Base-by-base conservation (phyloP, 1,284 basidiomycete species). In the Ganoderma lingzhi region DNA sequence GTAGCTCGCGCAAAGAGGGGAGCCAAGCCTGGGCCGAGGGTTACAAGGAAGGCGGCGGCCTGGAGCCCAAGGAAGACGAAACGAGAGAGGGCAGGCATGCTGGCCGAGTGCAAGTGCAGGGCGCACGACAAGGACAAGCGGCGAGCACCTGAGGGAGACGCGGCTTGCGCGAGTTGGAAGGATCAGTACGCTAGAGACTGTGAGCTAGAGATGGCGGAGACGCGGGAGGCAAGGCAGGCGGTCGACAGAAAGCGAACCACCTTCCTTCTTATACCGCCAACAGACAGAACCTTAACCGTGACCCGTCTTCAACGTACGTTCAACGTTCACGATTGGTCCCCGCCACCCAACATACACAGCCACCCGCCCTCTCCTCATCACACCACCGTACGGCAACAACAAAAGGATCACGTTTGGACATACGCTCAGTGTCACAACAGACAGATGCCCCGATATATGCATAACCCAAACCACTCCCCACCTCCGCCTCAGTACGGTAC, bases 41-140 rank as follows among this genome's bases (percentile, higher is more conserved):
- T 69, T 51, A 81, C 76, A 65, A 83, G 75, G 70, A 87, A 74
- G 67, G 77, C 80, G 70, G 81, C 75, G 44, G 82, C 80, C 73
- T 86, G 78, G 63, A 84, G 75, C 70, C 81, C 80, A 71, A 82
- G 67, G 65, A 83, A 75, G 76, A 84, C 73, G 74, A 77, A 73
- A 64, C 78, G 80, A 70, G 78, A 76, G 73, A 83, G 70, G 65
- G 79, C 81, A 72, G 80, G 80, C 85, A 85, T 84, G 65, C 65
- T 73, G 66, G 69, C 62, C 10, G 59, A 65, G 53, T 65, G 58
- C 59, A 35, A 44, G 23, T 23, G 23, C 23, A 67, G 70, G 67
- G 41, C 45, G 45, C 8, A 48, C n/a, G 45, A 12, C 45, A 62
- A 68, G 51, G 63, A 63, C 35, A 42, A 63, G 58, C 53, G 61